phyloP scores from a whole-genome alignment of 306 rosid genomes.

The Cucumis cinereus region DNA sequence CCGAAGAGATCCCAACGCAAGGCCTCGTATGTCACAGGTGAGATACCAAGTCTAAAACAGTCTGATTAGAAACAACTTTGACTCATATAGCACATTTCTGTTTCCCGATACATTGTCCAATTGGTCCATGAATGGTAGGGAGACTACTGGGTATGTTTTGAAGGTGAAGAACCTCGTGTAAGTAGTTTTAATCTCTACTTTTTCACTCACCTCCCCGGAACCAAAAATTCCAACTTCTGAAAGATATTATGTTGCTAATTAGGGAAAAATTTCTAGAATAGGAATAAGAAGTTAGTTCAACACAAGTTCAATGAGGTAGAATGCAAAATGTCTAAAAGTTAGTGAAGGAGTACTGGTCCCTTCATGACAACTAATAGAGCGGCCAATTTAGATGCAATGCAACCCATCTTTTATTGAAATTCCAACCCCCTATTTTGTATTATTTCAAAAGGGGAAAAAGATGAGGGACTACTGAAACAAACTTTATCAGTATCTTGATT shows the following conservation, averaged over 20 bases:
- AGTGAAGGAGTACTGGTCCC: not conserved
- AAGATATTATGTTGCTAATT: not conserved
- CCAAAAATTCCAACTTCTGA: not conserved
- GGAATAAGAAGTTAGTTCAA: not conserved
- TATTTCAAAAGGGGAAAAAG: not conserved
- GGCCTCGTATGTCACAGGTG: constrained; percentile 99
- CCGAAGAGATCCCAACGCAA: constrained; percentile 69
- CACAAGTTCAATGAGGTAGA: not conserved
- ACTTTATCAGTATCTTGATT: not conserved
- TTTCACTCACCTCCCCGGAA: not conserved
- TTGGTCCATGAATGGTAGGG: not conserved
- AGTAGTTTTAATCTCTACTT: not conserved
- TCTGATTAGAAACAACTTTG: not conserved
- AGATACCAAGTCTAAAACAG: not conserved
- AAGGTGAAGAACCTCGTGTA: not conserved
- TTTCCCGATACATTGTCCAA: not conserved
- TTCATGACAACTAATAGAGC: not conserved
- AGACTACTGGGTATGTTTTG: not conserved
- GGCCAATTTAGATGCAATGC: not conserved
- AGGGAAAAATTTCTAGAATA: not conserved
- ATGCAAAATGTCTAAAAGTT: not conserved
- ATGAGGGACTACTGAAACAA: not conserved
- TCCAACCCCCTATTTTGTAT: not conserved
- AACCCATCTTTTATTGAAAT: not conserved
- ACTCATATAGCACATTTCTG: not conserved